A percentile compares a stretch with the other conserved stretches of the same genome.
These are phyloP conservation scores for Gentiana dahurica DNA, from an alignment of 257 asterid genomes.

Conservation along the genomic window DNA sequence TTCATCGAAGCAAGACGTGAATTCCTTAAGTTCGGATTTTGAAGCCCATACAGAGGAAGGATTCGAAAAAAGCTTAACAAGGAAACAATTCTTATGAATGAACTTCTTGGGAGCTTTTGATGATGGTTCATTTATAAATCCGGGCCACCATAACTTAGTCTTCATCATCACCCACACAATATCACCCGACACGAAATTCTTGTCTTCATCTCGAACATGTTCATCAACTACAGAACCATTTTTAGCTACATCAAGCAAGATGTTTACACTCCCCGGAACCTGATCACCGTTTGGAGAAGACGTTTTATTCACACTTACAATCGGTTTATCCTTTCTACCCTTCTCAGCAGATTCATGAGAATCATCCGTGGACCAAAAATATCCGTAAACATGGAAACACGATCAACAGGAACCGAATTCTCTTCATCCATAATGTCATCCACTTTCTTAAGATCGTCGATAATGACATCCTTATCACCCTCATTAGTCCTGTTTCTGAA, in stretches of 20 bases:
- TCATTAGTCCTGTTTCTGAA: conserved; percentile 7
- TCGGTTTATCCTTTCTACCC: conserved; percentile 1
- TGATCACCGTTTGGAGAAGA: not conserved
- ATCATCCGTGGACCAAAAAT: conserved; percentile 57
- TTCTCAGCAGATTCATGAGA: conserved; percentile 13
- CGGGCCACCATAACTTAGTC: conserved; percentile 81
- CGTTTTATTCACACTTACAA: not conserved
- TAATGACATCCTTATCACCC: conserved; percentile 9
- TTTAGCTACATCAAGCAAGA: conserved; percentile 7
- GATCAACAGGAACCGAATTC: conserved; percentile 26
- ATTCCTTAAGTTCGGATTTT: conserved; percentile 50
- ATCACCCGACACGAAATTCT: conserved; percentile 41
- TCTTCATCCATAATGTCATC: conserved; percentile 16
- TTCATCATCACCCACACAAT: conserved; percentile 69
- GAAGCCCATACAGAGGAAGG: conserved; percentile 36
- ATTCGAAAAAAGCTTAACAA: conserved; percentile 51
- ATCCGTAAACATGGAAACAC: conserved; percentile 53
- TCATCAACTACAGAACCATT: conserved; percentile 10
- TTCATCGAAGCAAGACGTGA: conserved; percentile 42
- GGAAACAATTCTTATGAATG: conserved; percentile 19
- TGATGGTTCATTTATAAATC: conserved; percentile 48
- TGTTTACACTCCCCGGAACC: not conserved
- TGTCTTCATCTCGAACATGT: conserved; percentile 6
- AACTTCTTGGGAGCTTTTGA: conserved; percentile 12
- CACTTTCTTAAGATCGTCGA: conserved; percentile 13